Conservation (phyloP, 805 yeast species). For the Hanseniaspora jakobsenii region DNA sequence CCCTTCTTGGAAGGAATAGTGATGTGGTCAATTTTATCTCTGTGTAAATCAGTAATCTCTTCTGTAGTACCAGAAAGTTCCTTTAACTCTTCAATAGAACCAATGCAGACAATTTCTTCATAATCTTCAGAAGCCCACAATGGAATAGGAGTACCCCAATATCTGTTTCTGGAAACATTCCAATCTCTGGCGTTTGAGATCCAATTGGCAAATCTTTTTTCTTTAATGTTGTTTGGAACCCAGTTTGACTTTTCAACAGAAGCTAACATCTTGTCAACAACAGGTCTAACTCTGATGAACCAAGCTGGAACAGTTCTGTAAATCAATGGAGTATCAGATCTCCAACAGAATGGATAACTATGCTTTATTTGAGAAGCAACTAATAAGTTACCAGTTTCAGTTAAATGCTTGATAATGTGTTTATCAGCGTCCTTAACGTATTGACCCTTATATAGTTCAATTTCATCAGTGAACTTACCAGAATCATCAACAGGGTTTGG, state of each 20-base stretch:
- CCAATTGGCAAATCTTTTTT: conserved; percentile 95
- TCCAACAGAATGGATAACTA: conserved; percentile 99
- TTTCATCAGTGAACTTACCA: conserved; percentile 71
- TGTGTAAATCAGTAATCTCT: conserved; percentile 81
- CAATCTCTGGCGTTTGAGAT: conserved; percentile 97
- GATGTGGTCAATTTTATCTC: conserved; percentile 81
- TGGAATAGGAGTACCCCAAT: conserved; percentile 99
- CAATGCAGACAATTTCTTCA: conserved; percentile 85
- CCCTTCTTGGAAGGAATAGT: conserved; percentile 89
- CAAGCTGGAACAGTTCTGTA: conserved; percentile 97
- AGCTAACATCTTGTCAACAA: conserved; percentile 77
- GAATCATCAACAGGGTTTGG: conserved; percentile 94
- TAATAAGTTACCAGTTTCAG: conserved; percentile 63
- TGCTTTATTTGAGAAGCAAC: conserved; percentile 77
- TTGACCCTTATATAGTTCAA: conserved; percentile 61
- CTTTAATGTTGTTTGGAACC: conserved; percentile 87
- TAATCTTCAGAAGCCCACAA: conserved; percentile 92
- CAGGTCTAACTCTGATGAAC: conserved; percentile 84
- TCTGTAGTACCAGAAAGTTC: conserved; percentile 62
- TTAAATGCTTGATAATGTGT: conserved; percentile 71
- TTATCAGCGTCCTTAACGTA: conserved; percentile 96
- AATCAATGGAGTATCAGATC: conserved; percentile 94
- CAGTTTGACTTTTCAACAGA: conserved; percentile 80
- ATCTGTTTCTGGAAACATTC: conserved; percentile 96
- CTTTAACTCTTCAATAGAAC: conserved; percentile 78